Conservation (phyloP, 148 eudicot genomes). For the Camellia japonica region DNA sequence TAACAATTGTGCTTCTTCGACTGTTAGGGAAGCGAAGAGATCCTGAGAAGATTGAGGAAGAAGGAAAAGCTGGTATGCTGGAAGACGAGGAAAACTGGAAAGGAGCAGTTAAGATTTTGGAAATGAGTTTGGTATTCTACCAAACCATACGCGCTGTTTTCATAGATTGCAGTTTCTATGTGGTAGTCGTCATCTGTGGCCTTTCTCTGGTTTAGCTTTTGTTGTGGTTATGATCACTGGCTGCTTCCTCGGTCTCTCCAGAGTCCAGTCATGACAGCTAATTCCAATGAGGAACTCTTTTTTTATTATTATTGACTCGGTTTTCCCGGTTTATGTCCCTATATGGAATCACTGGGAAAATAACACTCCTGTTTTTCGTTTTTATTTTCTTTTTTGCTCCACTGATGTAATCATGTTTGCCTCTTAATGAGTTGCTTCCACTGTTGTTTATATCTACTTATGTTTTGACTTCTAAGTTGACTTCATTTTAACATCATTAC, state of each 20-base stretch:
- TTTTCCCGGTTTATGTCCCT: neutral
- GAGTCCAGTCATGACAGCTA: neutral
- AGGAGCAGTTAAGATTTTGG: slow-evolving; percentile 50
- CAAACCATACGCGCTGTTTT: slow-evolving; percentile 56
- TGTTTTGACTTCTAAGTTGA: too few species aligned
- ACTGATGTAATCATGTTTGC: neutral
- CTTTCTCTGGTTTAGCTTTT: slow-evolving; percentile 38
- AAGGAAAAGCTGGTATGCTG: neutral
- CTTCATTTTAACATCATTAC: too few species aligned
- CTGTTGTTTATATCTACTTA: too few species aligned
- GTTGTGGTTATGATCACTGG: neutral
- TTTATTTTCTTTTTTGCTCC: too few species aligned
- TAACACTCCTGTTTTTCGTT: neutral
- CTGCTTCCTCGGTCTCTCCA: neutral
- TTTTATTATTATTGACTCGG: neutral
- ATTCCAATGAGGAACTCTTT: neutral
- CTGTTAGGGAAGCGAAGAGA: slow-evolving; percentile 34
- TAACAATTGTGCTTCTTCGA: slow-evolving; percentile 31
- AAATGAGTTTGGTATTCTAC: slow-evolving; percentile 53
- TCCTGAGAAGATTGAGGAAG: slow-evolving; percentile 17
- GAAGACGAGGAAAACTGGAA: slow-evolving; percentile 36
- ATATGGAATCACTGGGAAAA: slow-evolving; percentile 7
- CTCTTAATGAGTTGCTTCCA: neutral
- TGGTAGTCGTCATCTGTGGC: slow-evolving; percentile 51
- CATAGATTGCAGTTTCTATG: slow-evolving; percentile 63